These are phyloP conservation scores for Mycena alexandri DNA, from an alignment of 768 basidiomycete genomes.

Conservation along the genomic window DNA sequence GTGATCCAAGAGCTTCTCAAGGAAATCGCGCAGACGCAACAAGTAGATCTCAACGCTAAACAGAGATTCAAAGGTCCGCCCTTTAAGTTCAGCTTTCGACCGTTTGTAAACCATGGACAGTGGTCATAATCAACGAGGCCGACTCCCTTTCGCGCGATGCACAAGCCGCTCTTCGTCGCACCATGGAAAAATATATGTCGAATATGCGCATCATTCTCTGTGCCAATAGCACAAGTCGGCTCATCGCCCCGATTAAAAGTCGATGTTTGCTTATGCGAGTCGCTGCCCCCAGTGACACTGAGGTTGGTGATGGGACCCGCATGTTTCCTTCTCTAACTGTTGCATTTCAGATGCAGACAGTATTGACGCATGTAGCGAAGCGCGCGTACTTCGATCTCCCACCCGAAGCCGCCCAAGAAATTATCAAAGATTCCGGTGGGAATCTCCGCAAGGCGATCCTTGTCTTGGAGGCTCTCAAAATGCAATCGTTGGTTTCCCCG, in stretches of 20 bases:
- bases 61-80: slow-evolving; percentile 93
- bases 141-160: slow-evolving; percentile 96
- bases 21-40: slow-evolving; percentile 98
- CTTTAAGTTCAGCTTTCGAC: background rate
- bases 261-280: slow-evolving; percentile 95
- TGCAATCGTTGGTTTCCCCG: slow-evolving; percentile 83
- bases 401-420: slow-evolving; percentile 76
- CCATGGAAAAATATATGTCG: slow-evolving; percentile 99
- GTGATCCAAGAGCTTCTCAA: slow-evolving; percentile 98
- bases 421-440: slow-evolving; percentile 85
- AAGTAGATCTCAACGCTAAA: slow-evolving; percentile 95
- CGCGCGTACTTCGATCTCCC: slow-evolving; percentile 88
- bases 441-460: slow-evolving; percentile 96
- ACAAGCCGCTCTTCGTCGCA: slow-evolving; percentile 95
- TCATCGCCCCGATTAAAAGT: slow-evolving; percentile 97
- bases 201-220: slow-evolving; percentile 98
- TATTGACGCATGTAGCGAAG: slow-evolving; percentile 83
- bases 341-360: slow-evolving; percentile 76
- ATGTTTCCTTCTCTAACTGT: background rate
- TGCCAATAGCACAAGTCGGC: slow-evolving; percentile 93
- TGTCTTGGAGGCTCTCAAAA: slow-evolving; percentile 94
- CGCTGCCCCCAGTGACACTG: slow-evolving; percentile 82
- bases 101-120: slow-evolving; percentile 54
- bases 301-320: slow-evolving; percentile 61
- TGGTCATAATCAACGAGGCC: slow-evolving; percentile 98